phyloP scores from a whole-genome alignment of 2,329 filamentous ascomycete species.

The Trichoderma koningiopsis region DNA sequence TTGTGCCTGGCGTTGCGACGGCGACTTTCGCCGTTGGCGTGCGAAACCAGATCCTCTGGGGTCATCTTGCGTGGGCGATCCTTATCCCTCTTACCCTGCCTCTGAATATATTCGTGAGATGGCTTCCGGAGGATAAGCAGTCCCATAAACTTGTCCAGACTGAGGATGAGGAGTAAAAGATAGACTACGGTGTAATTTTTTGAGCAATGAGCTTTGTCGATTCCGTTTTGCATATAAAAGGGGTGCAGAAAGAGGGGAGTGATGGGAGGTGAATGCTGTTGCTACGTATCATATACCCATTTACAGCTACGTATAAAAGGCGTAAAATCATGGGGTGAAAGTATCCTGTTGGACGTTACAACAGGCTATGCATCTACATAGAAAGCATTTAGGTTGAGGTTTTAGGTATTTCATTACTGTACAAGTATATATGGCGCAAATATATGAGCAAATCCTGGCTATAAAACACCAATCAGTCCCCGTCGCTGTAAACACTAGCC shows the following conservation, averaged over 20 bases:
- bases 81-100: slow-evolving; percentile 38
- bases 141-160: slow-evolving; percentile 3
- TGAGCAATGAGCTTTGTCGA: background rate
- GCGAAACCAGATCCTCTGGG: slow-evolving; percentile 60
- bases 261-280: background rate
- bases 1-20: slow-evolving; percentile 67
- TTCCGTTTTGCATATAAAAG: background rate
- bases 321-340: background rate
- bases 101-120: slow-evolving; percentile 33
- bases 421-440: background rate
- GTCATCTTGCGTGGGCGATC: slow-evolving; percentile 52
- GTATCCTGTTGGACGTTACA: background rate
- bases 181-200: background rate
- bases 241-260: background rate
- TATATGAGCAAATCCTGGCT: background rate
- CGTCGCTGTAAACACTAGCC: background rate
- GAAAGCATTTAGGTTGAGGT: background rate
- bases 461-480: background rate
- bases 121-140: slow-evolving; percentile 36
- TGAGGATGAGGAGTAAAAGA: background rate
- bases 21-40: slow-evolving; percentile 70
- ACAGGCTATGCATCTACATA: background rate
- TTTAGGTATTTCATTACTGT: background rate
- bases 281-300: background rate
- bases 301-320: background rate